Base-by-base conservation (phyloP, 164 flowering plant genomes). In the Nymphaea thermarum region DNA sequence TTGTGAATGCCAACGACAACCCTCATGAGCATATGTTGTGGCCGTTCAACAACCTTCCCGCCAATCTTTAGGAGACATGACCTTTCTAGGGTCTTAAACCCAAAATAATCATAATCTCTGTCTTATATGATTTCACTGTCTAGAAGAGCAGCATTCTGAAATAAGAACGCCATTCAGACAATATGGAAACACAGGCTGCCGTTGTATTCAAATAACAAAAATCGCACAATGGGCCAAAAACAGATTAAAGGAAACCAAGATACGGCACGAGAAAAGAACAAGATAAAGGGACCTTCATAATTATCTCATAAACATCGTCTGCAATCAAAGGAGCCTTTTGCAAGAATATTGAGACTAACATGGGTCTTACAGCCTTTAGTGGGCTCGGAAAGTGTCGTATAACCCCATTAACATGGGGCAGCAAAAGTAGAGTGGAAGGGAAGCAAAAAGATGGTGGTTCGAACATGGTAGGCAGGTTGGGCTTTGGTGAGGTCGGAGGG, bases 11-110 rank as follows among this genome's bases (percentile, higher is more conserved):
- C 99, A 82, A 95, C 93, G 80, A 96, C 75, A 74, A 95, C 99
- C 76, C 99, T 85, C 99, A 95, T 95, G 82, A 95, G 71, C 99
- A 95, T 95, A 79, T 92, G 99, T 60, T 95, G 99, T 60, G 99
- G 99, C 75, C 99, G 86, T 72, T 95, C 99, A 3, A 89, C 94
- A 70, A 95, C 98, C 75, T 86, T 92, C 66, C 96, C 97, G 65
- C 83, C 82, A n/a, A 92, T 81, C 71, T 90, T 92, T 72, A 95
- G 73, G 65, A 92, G 97, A 79, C 92, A 95, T 18, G 99, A 95
- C 77, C 98, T 82, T 84, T 95, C 99, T 57, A 95, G 96, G 60
- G 99, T 92, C 80, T 95, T 95, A 75, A 95, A 95, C 18, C 99
- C 99, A 87, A 95, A 95, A 72, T 88, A 95, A 77, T 95, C 99